Base-by-base conservation (phyloP, 495 filamentous ascomycete species). In the Clohesyomyces aquaticus region DNA sequence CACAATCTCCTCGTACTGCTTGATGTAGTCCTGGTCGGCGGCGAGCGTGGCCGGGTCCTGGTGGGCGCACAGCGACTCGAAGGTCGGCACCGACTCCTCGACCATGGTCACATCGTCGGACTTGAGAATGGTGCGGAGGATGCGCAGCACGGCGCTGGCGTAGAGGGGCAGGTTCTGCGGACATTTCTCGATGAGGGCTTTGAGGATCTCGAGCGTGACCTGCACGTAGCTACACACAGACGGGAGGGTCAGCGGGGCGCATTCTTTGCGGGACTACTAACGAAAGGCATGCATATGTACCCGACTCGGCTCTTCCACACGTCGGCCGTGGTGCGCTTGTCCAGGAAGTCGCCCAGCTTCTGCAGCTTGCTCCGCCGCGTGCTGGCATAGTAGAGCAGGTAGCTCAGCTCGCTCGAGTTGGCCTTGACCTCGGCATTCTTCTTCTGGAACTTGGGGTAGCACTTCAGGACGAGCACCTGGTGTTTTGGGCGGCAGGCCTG, bases 371-470 rank as follows among this genome's bases (percentile, higher is more conserved):
- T 92, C 60, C 90, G 84, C 54, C 93, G 89, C 66, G 92, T 94
- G 73, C 91, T 93, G 43, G 89, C 90, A 81, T 97, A 96, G 82
- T 93, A 97, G 26, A 96, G 85, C 53, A 97, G 83, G 73, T 97
- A 97, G 73, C 90, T 95, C 43, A 97, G 85, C 79, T 97, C 93
- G 76, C 89, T 94, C 46, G 90, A 87, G 73, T 97, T 97, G 9
- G 93, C 91, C 75, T 91, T 93, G 59, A 96, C 90, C 65, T 95
- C 90, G 71, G 88, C 83, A 48, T 90, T 90, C 61, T 89, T 90
- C 77, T 96, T 96, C 56, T 90, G 88, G 57, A 90, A 92, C 65
- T 84, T 85, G 28, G 93, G 93, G 77, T 95, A 97, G 79, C 93
- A 97, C 75, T 96, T 96, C 28, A 96, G 82, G 51, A 95, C 87